phyloP scores from a whole-genome alignment of 768 basidiomycete genomes.

The Naganishia randhawae region DNA sequence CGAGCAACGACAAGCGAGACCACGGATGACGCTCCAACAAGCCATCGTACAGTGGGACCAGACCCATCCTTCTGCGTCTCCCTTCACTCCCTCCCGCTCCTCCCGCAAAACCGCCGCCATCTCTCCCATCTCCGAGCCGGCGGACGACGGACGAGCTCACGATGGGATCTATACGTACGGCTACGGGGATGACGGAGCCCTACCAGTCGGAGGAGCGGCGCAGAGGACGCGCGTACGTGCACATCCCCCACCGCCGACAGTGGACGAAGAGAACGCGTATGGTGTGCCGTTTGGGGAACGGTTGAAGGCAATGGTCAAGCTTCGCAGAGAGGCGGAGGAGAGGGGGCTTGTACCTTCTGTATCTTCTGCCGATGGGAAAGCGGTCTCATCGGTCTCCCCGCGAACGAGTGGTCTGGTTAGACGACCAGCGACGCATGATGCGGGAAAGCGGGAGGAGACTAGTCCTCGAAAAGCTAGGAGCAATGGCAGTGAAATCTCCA shows the following conservation, averaged over 20 bases:
- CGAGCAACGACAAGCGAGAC: neutral
- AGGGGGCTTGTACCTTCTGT: neutral
- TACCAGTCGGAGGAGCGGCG: too few species aligned
- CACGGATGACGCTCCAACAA: conserved; percentile 9
- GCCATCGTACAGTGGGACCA: neutral
- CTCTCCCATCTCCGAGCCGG: neutral
- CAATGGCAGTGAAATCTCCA: too few species aligned
- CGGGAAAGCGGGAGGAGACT: neutral
- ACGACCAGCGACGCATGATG: neutral
- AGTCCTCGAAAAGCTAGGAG: neutral
- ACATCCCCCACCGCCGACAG: neutral
- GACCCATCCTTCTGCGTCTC: neutral
- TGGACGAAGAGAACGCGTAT: conserved; percentile 17
- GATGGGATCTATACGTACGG: conserved; percentile 27
- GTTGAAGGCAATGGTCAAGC: conserved; percentile 15
- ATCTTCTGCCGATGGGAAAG: too few species aligned
- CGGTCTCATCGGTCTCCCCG: neutral
- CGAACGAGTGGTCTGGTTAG: neutral
- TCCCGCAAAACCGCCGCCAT: neutral
- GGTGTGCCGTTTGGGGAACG: conserved; percentile 22
- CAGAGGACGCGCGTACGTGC: neutral
- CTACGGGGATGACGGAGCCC: neutral
- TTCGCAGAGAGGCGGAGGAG: conserved; percentile 2
- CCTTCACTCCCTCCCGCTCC: neutral
- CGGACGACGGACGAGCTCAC: neutral